Evolutionary conservation across 345 rosid species (phyloP).

Genomic region (Balakata baccata): DNA sequence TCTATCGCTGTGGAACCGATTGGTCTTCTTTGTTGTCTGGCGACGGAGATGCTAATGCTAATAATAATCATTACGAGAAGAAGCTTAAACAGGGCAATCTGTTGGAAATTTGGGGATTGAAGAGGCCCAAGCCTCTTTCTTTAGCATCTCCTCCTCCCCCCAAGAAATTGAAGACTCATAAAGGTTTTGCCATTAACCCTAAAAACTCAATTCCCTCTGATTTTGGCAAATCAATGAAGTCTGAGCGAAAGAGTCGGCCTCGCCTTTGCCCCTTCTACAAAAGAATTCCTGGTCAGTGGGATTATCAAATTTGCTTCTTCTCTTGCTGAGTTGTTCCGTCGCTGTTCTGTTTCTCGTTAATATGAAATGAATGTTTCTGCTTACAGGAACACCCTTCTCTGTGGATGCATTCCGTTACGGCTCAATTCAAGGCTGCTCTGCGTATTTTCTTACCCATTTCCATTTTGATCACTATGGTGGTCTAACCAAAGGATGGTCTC

Average conservation of each 20-base stretch:
- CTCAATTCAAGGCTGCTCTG: slow-evolving; percentile 52
- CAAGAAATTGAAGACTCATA: slow-evolving; percentile 6
- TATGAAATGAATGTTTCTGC: neutral
- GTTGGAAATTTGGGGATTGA: slow-evolving; percentile 63
- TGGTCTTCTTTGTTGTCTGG: slow-evolving; percentile 47
- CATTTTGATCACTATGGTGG: slow-evolving; percentile 78
- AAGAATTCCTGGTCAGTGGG: slow-evolving; percentile 56
- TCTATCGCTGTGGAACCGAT: slow-evolving; percentile 58
- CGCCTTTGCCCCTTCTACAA: slow-evolving; percentile 72
- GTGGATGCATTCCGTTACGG: slow-evolving; percentile 86
- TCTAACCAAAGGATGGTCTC: slow-evolving; percentile 65
- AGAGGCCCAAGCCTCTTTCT: slow-evolving; percentile 28
- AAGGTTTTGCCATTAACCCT: neutral
- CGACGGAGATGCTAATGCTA: neutral
- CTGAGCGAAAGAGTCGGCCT: slow-evolving; percentile 20
- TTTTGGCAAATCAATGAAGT: slow-evolving; percentile 1
- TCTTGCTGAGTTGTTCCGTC: neutral
- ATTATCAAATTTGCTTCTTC: neutral
- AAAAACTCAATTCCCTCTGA: neutral
- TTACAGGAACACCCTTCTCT: slow-evolving; percentile 56
- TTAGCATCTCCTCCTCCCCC: slow-evolving; percentile 15
- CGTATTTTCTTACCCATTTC: slow-evolving; percentile 79
- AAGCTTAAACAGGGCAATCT: slow-evolving; percentile 54
- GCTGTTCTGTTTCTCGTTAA: too few relatives aligned
- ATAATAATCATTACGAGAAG: slow-evolving; percentile 15